phyloP scores from a whole-genome alignment of 208 protist species.

The Sergeia podlipaevii region DNA sequence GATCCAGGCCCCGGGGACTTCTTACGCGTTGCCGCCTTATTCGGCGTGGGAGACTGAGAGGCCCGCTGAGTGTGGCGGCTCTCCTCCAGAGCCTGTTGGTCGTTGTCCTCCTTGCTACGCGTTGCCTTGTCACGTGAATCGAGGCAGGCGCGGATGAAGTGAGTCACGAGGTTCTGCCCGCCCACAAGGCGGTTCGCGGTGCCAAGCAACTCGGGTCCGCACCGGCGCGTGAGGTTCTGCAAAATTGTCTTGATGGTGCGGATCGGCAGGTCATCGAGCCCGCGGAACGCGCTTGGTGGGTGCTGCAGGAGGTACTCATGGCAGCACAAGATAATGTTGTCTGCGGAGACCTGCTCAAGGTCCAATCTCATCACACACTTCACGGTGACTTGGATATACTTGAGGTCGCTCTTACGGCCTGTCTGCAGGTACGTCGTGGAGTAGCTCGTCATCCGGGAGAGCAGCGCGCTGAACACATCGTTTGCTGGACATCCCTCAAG shows the following conservation, averaged over 20 bases:
- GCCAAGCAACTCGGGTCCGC: constrained; percentile 40
- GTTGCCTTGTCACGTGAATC: constrained; percentile 37
- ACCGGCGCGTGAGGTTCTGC: constrained; percentile 53
- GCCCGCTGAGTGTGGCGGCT: constrained; percentile 42
- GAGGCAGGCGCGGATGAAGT: constrained; percentile 86
- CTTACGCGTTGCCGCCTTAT: not conserved
- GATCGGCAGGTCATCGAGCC: constrained; percentile 81
- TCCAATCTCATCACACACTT: constrained; percentile 84
- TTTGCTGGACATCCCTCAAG: constrained; percentile 63
- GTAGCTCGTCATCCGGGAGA: constrained; percentile 79
- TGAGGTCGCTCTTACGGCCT: constrained; percentile 65
- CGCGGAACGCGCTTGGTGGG: constrained; percentile 82
- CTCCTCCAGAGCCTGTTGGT: constrained; percentile 37
- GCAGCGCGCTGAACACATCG: constrained; percentile 76
- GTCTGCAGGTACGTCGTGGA: constrained; percentile 69
- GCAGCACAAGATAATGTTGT: constrained; percentile 80
- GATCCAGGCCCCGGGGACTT: not conserved
- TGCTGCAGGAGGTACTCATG: constrained; percentile 88
- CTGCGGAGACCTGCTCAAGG: constrained; percentile 44
- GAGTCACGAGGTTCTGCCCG: constrained; percentile 71
- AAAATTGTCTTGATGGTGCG: constrained; percentile 89
- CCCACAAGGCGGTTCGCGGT: constrained; percentile 60
- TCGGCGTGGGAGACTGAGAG: constrained; percentile 38
- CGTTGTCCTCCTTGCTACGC: constrained; percentile 32
- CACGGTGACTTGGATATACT: constrained; percentile 88